Evolutionary conservation across 352 stramenopile species (phyloP).

Genomic region (Phytopythium chamaehyphon): DNA sequence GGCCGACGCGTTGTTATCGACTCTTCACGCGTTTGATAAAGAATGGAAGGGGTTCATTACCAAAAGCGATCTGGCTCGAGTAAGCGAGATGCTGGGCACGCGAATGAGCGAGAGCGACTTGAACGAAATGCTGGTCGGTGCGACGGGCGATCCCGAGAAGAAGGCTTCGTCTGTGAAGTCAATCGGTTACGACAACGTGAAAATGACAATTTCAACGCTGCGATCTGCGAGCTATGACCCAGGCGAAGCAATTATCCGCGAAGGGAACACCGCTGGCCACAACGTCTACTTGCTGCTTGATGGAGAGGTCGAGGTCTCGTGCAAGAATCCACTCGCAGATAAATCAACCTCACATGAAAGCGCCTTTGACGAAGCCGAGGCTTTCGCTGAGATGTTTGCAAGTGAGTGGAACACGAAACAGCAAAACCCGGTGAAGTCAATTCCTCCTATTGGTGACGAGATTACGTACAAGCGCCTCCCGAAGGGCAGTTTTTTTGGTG

Average conservation of each 20-base stretch:
- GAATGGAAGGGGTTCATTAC: slow-evolving; percentile 82
- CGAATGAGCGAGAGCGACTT: slow-evolving; percentile 71
- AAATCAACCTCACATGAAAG: slow-evolving; percentile 7
- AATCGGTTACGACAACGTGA: slow-evolving; percentile 77
- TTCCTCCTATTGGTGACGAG: slow-evolving; percentile 22
- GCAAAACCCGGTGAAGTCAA: slow-evolving; percentile 12
- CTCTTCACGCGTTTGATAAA: slow-evolving; percentile 71
- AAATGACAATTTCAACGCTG: slow-evolving; percentile 78
- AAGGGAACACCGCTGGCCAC: slow-evolving; percentile 61
- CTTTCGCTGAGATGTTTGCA: slow-evolving; percentile 25
- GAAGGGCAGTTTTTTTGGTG: slow-evolving; percentile 76
- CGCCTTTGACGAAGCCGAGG: slow-evolving; percentile 21
- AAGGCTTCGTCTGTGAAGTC: slow-evolving; percentile 39
- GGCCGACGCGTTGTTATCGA: slow-evolving; percentile 59
- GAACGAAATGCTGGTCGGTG: slow-evolving; percentile 80
- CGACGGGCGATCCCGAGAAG: slow-evolving; percentile 69
- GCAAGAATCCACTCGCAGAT: slow-evolving; percentile 67
- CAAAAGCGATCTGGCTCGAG: slow-evolving; percentile 66
- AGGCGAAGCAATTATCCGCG: slow-evolving; percentile 69
- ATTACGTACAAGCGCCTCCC: slow-evolving; percentile 59
- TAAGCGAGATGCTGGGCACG: slow-evolving; percentile 67
- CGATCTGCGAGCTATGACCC: slow-evolving; percentile 60
- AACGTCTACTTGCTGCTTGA: slow-evolving; percentile 78
- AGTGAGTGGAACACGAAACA: slow-evolving; percentile 20
- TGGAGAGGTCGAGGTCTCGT: slow-evolving; percentile 74